These are phyloP conservation scores for Perkinsus chesapeaki DNA, from an alignment of 169 alveolate species.

Conservation along the genomic window DNA sequence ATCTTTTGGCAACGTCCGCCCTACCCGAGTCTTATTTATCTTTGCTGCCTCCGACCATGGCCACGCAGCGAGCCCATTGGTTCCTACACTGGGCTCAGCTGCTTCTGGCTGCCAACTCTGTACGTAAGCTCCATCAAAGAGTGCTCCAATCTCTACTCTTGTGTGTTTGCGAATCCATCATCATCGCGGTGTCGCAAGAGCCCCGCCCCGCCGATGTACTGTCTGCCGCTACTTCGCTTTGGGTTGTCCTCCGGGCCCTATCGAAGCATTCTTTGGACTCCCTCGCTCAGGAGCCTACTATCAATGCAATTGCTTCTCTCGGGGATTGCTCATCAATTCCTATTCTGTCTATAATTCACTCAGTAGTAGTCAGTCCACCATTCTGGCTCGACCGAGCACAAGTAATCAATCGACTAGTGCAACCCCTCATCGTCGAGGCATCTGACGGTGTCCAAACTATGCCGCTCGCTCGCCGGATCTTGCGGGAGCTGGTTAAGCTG, in stretches of 20 bases:
- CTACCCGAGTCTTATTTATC: background rate
- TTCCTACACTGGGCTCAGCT: background rate
- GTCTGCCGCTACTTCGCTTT: background rate
- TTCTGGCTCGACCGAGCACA: background rate
- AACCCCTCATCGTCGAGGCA: background rate
- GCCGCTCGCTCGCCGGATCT: background rate
- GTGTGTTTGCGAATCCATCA: background rate
- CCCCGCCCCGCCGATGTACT: background rate
- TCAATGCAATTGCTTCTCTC: background rate
- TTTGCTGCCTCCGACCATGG: background rate
- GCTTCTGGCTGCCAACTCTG: background rate
- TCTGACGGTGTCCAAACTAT: background rate
- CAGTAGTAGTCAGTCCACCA: background rate
- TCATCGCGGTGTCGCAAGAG: background rate
- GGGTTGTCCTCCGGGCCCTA: background rate
- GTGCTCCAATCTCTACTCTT: background rate
- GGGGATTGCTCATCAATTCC: background rate
- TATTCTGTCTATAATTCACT: background rate
- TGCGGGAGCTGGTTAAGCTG: background rate
- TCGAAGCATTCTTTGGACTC: background rate
- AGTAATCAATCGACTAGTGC: background rate
- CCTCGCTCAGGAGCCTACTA: background rate
- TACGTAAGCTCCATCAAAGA: background rate
- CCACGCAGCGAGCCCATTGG: background rate
- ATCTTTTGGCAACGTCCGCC: background rate